Base-by-base conservation (phyloP, 2,329 filamentous ascomycete genomes). In the Cryphonectria radicalis region DNA sequence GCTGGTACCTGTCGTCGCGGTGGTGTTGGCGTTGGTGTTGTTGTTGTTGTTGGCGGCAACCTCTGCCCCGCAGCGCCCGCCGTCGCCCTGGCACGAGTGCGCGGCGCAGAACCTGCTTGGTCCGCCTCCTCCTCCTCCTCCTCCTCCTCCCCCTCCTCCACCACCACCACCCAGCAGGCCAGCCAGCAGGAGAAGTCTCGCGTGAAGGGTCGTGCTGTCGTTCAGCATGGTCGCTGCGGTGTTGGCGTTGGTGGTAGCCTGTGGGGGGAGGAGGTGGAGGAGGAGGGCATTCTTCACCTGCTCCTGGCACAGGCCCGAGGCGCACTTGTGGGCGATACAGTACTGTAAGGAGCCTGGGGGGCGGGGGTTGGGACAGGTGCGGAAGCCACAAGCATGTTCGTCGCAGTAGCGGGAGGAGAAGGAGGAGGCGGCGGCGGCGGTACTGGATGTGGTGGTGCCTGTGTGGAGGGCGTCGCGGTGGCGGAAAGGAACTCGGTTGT, bases 291-390 rank as follows among this genome's bases (percentile, higher is more conserved):
- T 72, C 70, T 50, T 69, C 14, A 69, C 66, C 69, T 67, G 62
- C 19, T 71, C 70, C 13, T 69, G 70, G 62, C 77, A 79, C 8
- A 28, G 63, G 22, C 53, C 22, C 8, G 73, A 72, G n/a, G 70
- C 60, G 72, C 77, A 79, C 67, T 75, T 74, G 71, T 78, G 77
- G 57, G 63, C 60, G n/a, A 55, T 40, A 72, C 77, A 79, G 73
- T 74, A 75, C 28, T 66, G 66, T n/a, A 69, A n/a, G 59, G 63
- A 67, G 25, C 32, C 67, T 43, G 65, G 60, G 13, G 68, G 19
- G 43, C 69, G 68, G 59, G 66, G 53, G 69, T 73, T 65, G 53
- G n/a, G 19, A 67, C 73, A 74, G 19, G 67, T 53, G n/a, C 66
- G 60, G 50, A 71, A 53, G 63, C 62, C 66, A 71, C 73, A 74